Percentiles rank a stretch among this genome's conserved stretches.
These are phyloP conservation scores for Boletus bicolor DNA, from an alignment of 768 basidiomycete species.

Conservation along the genomic window DNA sequence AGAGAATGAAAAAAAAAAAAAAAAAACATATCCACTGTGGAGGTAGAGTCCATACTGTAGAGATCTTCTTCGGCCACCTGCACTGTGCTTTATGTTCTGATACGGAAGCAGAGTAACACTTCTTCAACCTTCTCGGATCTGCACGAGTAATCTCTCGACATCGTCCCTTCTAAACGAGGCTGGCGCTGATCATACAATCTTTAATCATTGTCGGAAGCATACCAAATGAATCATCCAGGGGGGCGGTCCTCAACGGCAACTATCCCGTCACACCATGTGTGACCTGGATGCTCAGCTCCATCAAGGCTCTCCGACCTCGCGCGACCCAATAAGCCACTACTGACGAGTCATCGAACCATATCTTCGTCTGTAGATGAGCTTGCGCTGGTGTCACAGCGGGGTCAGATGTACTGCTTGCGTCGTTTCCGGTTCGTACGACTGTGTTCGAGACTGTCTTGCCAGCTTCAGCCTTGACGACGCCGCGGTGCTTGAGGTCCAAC, in stretches of 20 bases:
- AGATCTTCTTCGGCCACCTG: no score
- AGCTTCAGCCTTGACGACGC: neutral
- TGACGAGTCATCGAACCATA: constrained; percentile 54
- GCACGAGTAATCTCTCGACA: neutral
- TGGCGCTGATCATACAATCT: neutral
- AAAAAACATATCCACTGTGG: no score
- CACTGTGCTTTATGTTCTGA: no score
- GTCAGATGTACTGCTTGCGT: constrained; percentile 12
- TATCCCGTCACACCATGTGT: constrained; percentile 41
- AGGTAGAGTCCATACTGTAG: no score
- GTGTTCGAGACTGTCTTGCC: neutral
- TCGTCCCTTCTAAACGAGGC: neutral
- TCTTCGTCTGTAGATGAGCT: constrained; percentile 10
- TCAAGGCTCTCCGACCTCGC: constrained; percentile 49
- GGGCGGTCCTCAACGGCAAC: no score
- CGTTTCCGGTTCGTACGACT: constrained; percentile 12
- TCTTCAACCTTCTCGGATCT: neutral
- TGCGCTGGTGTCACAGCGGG: constrained; percentile 3
- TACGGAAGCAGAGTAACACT: neutral
- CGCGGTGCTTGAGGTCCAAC: neutral
- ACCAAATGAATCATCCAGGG: neutral
- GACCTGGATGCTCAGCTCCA: constrained; percentile 44
- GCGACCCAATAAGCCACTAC: constrained; percentile 49
- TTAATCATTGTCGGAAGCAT: neutral
- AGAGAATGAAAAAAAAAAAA: no score